A percentile compares a stretch with the other conserved stretches of the same genome.
Conservation (phyloP, 2,329 filamentous ascomycete species). For the Huntiella savannae region DNA sequence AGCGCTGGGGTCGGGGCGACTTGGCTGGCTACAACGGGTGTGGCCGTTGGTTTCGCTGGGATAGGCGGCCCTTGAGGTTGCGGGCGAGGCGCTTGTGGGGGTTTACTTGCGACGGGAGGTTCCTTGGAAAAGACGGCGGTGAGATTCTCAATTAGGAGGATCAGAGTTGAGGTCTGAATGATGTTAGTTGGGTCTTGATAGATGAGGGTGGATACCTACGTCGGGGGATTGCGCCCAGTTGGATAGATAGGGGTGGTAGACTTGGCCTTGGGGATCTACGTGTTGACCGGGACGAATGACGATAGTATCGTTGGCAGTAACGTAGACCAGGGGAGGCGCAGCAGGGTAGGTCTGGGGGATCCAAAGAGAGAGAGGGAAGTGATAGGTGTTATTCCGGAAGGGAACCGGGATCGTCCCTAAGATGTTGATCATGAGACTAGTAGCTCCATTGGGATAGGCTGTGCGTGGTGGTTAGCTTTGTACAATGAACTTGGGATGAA, state of each 20-base stretch:
- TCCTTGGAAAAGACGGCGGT: slow-evolving; percentile 85
- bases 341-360: slow-evolving; percentile 76
- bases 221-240: slow-evolving; percentile 83
- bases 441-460: slow-evolving; percentile 80
- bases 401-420: slow-evolving; percentile 76
- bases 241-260: slow-evolving; percentile 90
- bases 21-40: slow-evolving; percentile 7
- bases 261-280: slow-evolving; percentile 76
- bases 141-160: slow-evolving; percentile 66
- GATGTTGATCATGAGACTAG: slow-evolving; percentile 70
- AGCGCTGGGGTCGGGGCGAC: slow-evolving; percentile 13
- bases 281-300: slow-evolving; percentile 80
- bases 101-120: slow-evolving; percentile 59
- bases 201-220: slow-evolving; percentile 34
- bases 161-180: slow-evolving; percentile 55
- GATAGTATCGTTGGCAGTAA: slow-evolving; percentile 78
- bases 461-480: slow-evolving; percentile 14
- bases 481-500: not conserved
- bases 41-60: slow-evolving; percentile 28
- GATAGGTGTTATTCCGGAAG: slow-evolving; percentile 76
- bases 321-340: slow-evolving; percentile 72
- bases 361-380: slow-evolving; percentile 86
- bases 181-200: not conserved
- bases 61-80: slow-evolving; percentile 14
- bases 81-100: slow-evolving; percentile 28